These are phyloP conservation scores for Termitomyces bulborhizus DNA, from an alignment of 768 basidiomycete genomes.

Conservation along the genomic window DNA sequence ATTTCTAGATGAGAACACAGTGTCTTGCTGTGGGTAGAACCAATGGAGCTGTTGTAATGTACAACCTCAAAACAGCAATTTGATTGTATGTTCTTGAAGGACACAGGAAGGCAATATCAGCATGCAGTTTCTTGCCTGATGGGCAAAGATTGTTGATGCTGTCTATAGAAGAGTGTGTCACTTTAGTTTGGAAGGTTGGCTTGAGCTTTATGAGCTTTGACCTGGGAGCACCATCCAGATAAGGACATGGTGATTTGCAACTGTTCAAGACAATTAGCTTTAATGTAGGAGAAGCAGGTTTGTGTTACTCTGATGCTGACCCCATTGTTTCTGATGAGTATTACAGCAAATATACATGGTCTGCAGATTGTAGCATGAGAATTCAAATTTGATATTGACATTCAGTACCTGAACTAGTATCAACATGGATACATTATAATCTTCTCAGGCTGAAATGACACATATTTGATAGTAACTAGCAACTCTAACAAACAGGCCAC, in stretches of 20 bases:
- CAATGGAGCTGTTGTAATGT: constrained; percentile 94
- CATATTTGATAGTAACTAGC: no score
- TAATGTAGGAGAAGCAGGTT: no score
- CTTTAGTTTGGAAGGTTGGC: constrained; percentile 96
- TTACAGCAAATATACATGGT: constrained; percentile 61
- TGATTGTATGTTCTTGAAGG: constrained; percentile 93
- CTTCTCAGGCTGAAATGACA: background rate
- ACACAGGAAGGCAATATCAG: constrained; percentile 74
- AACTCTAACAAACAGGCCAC: no score
- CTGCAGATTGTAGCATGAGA: constrained; percentile 74
- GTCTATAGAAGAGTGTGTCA: constrained; percentile 77
- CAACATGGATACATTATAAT: background rate
- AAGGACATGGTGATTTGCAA: no score
- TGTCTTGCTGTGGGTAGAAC: constrained; percentile 88
- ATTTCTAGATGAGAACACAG: constrained; percentile 85
- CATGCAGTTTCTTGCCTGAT: constrained; percentile 90
- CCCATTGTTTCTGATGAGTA: background rate
- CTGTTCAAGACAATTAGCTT: no score
- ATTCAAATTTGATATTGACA: constrained; percentile 75
- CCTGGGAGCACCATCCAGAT: no score
- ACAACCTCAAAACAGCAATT: constrained; percentile 94
- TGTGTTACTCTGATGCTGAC: constrained; percentile 24
- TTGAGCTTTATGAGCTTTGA: no score
- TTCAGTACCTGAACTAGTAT: constrained; percentile 56
- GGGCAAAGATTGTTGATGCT: constrained; percentile 84